Conservation (phyloP, 768 basidiomycete species). For the Russula earlei region DNA sequence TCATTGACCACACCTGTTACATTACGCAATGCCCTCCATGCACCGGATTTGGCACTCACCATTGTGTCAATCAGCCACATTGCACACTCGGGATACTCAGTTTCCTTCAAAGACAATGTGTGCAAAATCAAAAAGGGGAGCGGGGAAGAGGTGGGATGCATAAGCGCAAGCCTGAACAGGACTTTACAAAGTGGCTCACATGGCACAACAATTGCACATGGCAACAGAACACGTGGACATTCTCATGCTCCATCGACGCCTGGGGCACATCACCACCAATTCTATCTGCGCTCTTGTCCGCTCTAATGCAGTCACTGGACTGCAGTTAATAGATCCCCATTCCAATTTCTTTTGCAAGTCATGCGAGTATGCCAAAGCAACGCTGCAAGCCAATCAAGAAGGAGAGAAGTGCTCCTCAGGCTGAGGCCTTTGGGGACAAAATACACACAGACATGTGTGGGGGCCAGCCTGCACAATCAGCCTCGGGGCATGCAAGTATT, state of each 20-base stretch:
- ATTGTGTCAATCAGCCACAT: too few relatives aligned
- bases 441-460: constrained; percentile 13
- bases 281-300: neutral
- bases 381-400: neutral
- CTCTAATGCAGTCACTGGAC: neutral
- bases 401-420: neutral
- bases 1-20: too few relatives aligned
- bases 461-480: constrained; percentile 17
- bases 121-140: too few relatives aligned
- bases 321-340: rapidly evolving
- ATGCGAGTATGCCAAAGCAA: neutral
- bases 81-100: too few relatives aligned
- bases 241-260: neutral
- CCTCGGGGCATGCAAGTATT: constrained; percentile 26
- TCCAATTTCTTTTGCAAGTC: neutral
- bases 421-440: neutral
- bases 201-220: too few relatives aligned
- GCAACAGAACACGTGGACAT: neutral
- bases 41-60: too few relatives aligned
- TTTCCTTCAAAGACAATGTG: too few relatives aligned
- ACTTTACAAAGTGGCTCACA: too few relatives aligned
- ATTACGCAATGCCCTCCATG: too few relatives aligned
- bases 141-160: too few relatives aligned
- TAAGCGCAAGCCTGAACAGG: too few relatives aligned
- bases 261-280: neutral